Evolutionary conservation across 805 yeast genomes (phyloP), one percentile per base, ranked within the genome.

Genomic region (Yarrowia divulgata): DNA sequence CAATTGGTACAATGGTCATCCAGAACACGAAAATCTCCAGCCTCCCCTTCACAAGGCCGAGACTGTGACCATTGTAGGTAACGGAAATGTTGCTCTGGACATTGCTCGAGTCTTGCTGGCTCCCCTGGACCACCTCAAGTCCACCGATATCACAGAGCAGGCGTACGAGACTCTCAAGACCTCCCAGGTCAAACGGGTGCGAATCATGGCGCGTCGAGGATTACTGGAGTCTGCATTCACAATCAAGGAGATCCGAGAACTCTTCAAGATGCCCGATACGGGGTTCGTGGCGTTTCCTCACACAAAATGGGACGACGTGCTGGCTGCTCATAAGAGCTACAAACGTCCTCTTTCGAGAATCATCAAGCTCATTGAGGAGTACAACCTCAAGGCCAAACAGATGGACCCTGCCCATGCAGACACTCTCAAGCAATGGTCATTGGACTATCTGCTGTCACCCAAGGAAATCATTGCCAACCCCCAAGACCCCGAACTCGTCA

Each of bases 1-100:
- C 34, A 95, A 91, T 55, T 95, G 99, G 99, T 95, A 95, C 78
- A 95, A 95, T 75, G 97, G 97, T 0, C 90, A 88, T 73, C 97
- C 97, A 0, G 87, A 85, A 45, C 81, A 81, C 57, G 79, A 80
- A 54, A 74, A 79, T 29, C 76, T 82, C 16, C 78, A 82, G 23
- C 90, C 91, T 6, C 87, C 87, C n/a, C 81, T 94, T 73, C 82
- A 83, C 2, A 79, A 83, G 39, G 88, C 88, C 2, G 84, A 85
- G 71, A 81, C 83, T 46, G 97, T 92, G 1, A 86, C 90, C 0
- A 88, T 95, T 40, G 85, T 95, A n/a, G 99, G 99, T 8, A 94
- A 93, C 77, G 99, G 99, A 57, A 95, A 95, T 76, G 99, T 95
- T 18, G 97, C 98, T 0, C 80, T 95, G 71, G 99, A 95, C 77